Conservation (phyloP, 139 green algal species). For the Deuterostichococcus epilithicus region DNA sequence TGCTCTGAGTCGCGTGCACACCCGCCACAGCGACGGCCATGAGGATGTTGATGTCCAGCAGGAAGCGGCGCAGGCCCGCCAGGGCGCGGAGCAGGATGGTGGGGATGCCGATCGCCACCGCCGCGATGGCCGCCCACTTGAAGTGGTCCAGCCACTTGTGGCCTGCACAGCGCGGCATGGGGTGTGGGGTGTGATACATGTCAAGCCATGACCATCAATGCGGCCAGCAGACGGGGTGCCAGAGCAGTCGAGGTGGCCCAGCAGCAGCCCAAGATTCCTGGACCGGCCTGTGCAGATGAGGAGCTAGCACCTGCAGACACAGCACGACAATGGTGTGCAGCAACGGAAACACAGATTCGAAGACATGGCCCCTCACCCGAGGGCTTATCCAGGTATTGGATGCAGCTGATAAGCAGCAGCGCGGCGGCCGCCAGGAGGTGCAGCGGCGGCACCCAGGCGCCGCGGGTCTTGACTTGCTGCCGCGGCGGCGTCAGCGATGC, state of each 20-base stretch:
- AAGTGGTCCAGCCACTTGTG: slow-evolving; percentile 35
- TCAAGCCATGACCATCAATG: no score
- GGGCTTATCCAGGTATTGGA: slow-evolving; percentile 40
- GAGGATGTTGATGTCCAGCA: slow-evolving; percentile 52
- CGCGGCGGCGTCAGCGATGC: slow-evolving; percentile 35
- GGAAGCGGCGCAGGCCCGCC: slow-evolving; percentile 12
- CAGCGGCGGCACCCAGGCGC: slow-evolving; percentile 26
- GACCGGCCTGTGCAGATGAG: no score
- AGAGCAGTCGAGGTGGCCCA: no score
- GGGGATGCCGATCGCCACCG: slow-evolving; percentile 37
- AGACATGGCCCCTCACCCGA: no score
- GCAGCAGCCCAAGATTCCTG: no score
- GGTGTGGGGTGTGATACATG: no score
- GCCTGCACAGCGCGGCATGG: background rate
- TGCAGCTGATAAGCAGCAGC: slow-evolving; percentile 48
- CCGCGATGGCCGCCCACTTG: slow-evolving; percentile 47
- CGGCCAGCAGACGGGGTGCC: no score
- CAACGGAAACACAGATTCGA: no score
- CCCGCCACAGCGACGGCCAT: slow-evolving; percentile 27
- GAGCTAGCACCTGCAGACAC: no score
- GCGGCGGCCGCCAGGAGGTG: slow-evolving; percentile 29
- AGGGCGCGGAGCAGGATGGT: slow-evolving; percentile 39
- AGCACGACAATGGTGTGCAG: no score
- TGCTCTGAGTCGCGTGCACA: background rate
- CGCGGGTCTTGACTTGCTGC: background rate